A percentile compares a stretch with the other conserved stretches of the same genome.
Evolutionary conservation across 2,329 filamentous ascomycete species (phyloP).

Genomic region (Juglanconis oblonga): DNA sequence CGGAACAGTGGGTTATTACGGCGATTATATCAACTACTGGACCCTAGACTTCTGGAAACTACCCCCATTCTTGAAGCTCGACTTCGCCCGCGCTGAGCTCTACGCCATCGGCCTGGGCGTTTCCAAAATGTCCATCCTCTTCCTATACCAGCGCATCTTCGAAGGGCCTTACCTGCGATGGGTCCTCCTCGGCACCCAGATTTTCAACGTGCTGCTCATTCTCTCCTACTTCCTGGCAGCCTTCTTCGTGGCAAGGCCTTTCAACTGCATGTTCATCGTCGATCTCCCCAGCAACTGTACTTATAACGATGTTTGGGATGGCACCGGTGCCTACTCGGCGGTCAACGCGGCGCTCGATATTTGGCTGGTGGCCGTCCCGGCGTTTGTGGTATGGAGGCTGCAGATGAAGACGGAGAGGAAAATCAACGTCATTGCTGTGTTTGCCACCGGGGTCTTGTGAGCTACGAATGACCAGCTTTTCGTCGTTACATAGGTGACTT

Average conservation of each 20-base stretch:
- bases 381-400: conserved; percentile 10
- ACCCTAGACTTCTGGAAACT: conserved; percentile 7
- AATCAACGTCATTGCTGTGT: conserved; percentile 1
- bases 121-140: conserved; percentile 10
- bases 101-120: conserved; percentile 9
- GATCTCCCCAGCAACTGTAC: conserved; percentile 1
- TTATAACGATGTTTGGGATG: conserved; percentile 9
- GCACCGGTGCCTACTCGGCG: conserved; percentile 8
- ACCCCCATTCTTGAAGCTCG: background rate
- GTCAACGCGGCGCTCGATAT: conserved; percentile 9
- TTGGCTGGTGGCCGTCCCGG: conserved; percentile 9
- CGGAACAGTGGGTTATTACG: conserved; percentile 1
- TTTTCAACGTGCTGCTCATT: background rate
- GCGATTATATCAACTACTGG: conserved; percentile 11
- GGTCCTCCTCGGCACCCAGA: conserved; percentile 8
- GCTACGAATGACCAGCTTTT: no score
- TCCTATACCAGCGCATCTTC: conserved; percentile 15
- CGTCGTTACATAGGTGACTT: no score
- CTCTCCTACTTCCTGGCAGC: conserved; percentile 6
- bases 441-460: conserved; percentile 3
- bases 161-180: background rate
- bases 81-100: conserved; percentile 7
- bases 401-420: conserved; percentile 11
- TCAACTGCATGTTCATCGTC: conserved; percentile 12
- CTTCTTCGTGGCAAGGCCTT: conserved; percentile 2